Base-by-base conservation (phyloP, 2,329 filamentous ascomycete genomes). In the Metarhizium brunneum region DNA sequence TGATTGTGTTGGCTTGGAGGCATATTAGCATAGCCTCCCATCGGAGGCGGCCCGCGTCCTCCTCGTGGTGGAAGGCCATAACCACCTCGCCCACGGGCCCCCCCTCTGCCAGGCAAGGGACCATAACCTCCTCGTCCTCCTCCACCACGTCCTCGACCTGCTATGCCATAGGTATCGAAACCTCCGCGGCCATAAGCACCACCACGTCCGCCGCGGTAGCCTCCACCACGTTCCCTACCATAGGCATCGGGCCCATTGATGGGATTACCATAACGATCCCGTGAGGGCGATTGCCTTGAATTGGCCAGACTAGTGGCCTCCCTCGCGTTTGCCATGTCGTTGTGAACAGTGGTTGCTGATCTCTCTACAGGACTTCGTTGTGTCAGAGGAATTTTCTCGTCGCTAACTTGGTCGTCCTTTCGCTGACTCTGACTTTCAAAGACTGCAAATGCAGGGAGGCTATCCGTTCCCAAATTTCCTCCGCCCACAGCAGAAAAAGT, bases 301-400 rank as follows among this genome's bases (percentile, higher is more conserved):
- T 53, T 66, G 57, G 67, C 69, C 53, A 67, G 69, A 54, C 65
- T 69, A 49, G 59, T 58, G 29, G 66, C 68, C 32, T 71, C 72
- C 20, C 59, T 63, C 11, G 69, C 68, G 57, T 63, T 68, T 20
- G 66, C 67, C 55, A 71, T 64, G 54, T 76, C 76, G 53, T 71
- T 69, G 63, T 63, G 66, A 59, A 66, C 72, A 59, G 45, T 16
- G 11, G 74, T 79, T 20, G 76, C 77, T 3, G 79, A 82, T 61
- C 76, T 75, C 43, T 85, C 77, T 18, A 81, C 81, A 2, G 84
- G 83, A 54, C 83, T 85, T 52, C 79, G 76, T 7, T 81, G 76
- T 18, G 88, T 92, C 57, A 91, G 72, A 0, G 88, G 88, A 16
- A 87, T 80, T 55, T 80, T 80, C 67, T 91, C 88, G 61, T 91